Conservation (phyloP, 2,329 filamentous ascomycete genomes). For the Chaetomium strumarium region DNA sequence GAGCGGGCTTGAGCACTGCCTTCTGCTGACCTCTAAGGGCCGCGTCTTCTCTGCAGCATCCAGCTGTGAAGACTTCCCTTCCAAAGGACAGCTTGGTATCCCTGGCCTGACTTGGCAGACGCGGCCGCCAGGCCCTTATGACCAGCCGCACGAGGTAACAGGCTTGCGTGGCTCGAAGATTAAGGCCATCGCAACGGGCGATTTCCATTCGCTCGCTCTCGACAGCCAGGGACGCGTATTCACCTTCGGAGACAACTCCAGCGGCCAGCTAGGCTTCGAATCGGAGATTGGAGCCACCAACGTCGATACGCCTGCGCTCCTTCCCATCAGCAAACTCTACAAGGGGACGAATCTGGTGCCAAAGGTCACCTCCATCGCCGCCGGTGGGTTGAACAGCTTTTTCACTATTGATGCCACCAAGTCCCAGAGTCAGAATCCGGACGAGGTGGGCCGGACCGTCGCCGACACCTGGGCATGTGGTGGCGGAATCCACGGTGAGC, state of each 20-base stretch:
- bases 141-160: constrained; percentile 73
- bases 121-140: constrained; percentile 69
- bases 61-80: constrained; percentile 70
- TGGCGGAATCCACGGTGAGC: constrained; percentile 72
- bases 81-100: constrained; percentile 79
- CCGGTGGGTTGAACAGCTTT: constrained; percentile 81
- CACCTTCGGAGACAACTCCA: constrained; percentile 83
- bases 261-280: constrained; percentile 86
- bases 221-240: constrained; percentile 74
- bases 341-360: constrained; percentile 55
- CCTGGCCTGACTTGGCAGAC: constrained; percentile 76
- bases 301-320: constrained; percentile 62
- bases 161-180: constrained; percentile 67
- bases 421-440: constrained; percentile 34
- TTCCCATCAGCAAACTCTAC: constrained; percentile 71
- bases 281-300: constrained; percentile 54
- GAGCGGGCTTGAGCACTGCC: constrained; percentile 76
- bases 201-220: constrained; percentile 76
- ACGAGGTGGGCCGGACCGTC: constrained; percentile 44
- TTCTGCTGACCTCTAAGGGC: constrained; percentile 77
- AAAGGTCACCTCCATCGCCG: constrained; percentile 70
- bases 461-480: constrained; percentile 85
- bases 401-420: constrained; percentile 75
- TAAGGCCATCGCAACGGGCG: constrained; percentile 71
- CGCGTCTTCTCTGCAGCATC: constrained; percentile 86